Evolutionary conservation across 345 rosid species (phyloP).

Genomic region (Populus pruinosa): DNA sequence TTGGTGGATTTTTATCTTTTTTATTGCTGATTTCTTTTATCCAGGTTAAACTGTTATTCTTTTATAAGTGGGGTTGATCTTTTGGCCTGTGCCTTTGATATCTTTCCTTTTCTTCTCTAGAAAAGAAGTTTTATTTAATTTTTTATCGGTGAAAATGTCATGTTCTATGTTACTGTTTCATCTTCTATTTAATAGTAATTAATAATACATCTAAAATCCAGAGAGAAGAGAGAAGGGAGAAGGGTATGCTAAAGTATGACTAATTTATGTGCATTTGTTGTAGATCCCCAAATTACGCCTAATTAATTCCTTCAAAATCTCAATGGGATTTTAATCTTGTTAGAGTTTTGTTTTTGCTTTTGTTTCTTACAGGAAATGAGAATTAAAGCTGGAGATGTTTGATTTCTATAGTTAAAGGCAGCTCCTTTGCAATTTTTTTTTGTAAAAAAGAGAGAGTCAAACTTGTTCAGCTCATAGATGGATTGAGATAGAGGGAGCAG

Average conservation of each 20-base stretch:
- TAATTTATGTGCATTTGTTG: slow-evolving; percentile 7
- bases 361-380: slow-evolving; percentile 19
- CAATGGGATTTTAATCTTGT: slow-evolving; percentile 8
- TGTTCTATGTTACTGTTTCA: slow-evolving; percentile 21
- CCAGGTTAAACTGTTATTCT: background rate
- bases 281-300: slow-evolving; percentile 31
- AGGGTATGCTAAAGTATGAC: background rate
- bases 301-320: background rate
- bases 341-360: background rate
- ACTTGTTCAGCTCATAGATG: background rate
- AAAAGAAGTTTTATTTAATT: background rate
- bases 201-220: background rate
- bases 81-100: background rate
- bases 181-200: background rate
- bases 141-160: slow-evolving; percentile 17
- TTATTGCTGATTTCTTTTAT: slow-evolving; percentile 8
- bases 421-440: background rate
- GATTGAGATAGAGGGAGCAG: slow-evolving; percentile 15
- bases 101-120: background rate
- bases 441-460: background rate
- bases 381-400: slow-evolving; percentile 16
- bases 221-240: background rate
- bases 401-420: slow-evolving; percentile 11
- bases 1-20: slow-evolving; percentile 8
- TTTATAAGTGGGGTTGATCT: slow-evolving; percentile 6